phyloP scores from a whole-genome alignment of 345 rosid genomes.

The Eucalyptus tenuipes region DNA sequence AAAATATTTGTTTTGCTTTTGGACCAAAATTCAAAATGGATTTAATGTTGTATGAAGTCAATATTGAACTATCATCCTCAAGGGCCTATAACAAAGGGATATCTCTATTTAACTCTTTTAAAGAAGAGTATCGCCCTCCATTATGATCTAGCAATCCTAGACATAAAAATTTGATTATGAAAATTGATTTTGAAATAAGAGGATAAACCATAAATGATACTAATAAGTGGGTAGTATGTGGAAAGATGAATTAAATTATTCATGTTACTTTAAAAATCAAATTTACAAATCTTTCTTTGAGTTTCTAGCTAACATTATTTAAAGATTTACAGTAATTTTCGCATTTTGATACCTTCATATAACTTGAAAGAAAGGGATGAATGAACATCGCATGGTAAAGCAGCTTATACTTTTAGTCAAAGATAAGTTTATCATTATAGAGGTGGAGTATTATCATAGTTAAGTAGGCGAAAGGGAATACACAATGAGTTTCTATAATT shows the following conservation, averaged over 20 bases:
- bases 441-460: not conserved
- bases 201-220: not conserved
- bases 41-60: no score
- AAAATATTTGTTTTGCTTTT: no score
- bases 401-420: not conserved
- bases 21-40: no score
- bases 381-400: not conserved
- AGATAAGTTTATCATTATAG: not conserved
- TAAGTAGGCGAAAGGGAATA: not conserved
- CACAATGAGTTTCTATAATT: not conserved
- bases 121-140: not conserved
- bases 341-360: not conserved
- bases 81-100: not conserved
- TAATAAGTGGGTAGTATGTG: not conserved
- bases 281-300: not conserved
- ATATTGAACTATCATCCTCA: no score
- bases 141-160: not conserved
- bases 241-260: not conserved
- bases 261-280: not conserved
- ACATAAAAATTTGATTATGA: not conserved
- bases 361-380: not conserved
- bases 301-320: not conserved
- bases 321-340: not conserved
- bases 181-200: fast-evolving
- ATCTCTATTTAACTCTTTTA: not conserved